Percentiles rank a stretch among this genome's conserved stretches.
Conservation (phyloP, 2,329 filamentous ascomycete species). For the Arthrobotrys megalospora region DNA sequence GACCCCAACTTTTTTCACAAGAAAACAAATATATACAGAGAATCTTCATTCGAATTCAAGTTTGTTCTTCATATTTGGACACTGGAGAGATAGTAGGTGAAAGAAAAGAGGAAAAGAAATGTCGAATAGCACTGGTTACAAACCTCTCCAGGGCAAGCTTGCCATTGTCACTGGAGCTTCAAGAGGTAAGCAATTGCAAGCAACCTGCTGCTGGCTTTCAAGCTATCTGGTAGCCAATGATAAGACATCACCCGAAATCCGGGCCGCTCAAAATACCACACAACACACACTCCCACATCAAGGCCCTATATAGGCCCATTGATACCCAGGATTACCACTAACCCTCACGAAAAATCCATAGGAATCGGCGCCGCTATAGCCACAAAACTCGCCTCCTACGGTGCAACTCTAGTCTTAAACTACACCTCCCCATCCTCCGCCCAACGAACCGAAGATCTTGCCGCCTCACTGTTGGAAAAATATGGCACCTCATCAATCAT, state of each 20-base stretch:
- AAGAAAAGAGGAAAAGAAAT: no score
- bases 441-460: constrained; percentile 72
- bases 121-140: constrained; percentile 20
- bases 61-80: no score
- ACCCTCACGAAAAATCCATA: constrained; percentile 66
- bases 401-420: constrained; percentile 78
- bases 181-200: constrained; percentile 74
- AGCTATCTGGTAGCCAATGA: not conserved
- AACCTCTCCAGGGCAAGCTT: constrained; percentile 78
- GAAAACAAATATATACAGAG: no score
- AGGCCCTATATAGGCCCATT: no score
- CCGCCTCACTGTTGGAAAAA: constrained; percentile 71
- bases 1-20: no score
- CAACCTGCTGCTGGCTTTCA: no score
- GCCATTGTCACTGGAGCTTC: constrained; percentile 85
- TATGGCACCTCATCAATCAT: constrained; percentile 75
- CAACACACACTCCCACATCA: constrained; percentile 22
- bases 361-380: constrained; percentile 82
- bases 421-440: constrained; percentile 78
- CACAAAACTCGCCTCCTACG: constrained; percentile 80
- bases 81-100: no score
- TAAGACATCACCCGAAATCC: not conserved
- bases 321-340: not conserved
- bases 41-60: no score
- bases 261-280: constrained; percentile 24